Evolutionary conservation across 371 early-diverging fungal genomes (phyloP), one percentile per base, ranked within the genome.

Genomic region (Massospora cicadina): DNA sequence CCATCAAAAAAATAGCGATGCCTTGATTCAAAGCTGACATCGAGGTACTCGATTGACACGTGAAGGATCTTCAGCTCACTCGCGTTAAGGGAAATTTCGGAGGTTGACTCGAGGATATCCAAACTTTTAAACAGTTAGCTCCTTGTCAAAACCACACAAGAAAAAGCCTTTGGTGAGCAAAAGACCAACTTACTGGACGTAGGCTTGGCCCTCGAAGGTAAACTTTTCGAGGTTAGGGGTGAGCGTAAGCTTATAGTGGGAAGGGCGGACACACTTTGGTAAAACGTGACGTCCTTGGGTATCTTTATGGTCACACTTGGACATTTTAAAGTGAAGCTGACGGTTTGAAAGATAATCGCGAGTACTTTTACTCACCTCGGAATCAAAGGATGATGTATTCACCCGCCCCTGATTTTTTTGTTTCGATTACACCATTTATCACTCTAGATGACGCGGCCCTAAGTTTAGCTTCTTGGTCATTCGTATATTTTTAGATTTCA

Each of bases 221-320:
- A 88, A 87, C 7, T 76, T 72, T 21, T 71, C 76, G 29, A 89
- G 69, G 70, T 89, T 77, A 2, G 92, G 91, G 25, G 74, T 78
- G 58, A 93, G 65, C 55, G 75, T 72, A 21, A 93, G 70, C 60
- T 72, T 76, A 73, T 93, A 93, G 74, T 92, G 88, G 53, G 75
- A 66, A 28, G 93, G 93, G 54, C 72, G 76, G 58, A 88, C 79
- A 59, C 71, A 78, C 54, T 75, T 71, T 33, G 93, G 93, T 65
- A 93, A 74, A 55, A 91, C 72, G 68, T 85, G 80, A 43, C 76
- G 72, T 62, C 71, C 68, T 30, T 59, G 13, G 13, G 17, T 59
- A 26, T 57, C 28, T 27, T 57, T 26, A 17, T 43, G 5, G 17
- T 5, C 43, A 43, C 5, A 10, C 5, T 5, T 17, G 17, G 43